Conservation (phyloP, 257 asterid species). For the Ophiorrhiza pumila region DNA sequence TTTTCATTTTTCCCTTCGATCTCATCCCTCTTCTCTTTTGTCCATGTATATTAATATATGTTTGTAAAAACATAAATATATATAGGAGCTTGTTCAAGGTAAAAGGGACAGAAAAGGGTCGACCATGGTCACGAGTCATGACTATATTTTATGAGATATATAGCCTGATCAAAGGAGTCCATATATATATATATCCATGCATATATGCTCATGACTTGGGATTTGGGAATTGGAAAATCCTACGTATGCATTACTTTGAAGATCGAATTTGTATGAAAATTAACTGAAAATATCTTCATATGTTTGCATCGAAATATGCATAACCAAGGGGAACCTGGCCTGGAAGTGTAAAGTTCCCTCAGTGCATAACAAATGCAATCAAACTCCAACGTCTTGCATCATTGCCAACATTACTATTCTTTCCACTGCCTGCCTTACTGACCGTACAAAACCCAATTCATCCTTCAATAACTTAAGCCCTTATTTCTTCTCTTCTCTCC, state of each 20-base stretch:
- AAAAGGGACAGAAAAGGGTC: too few relatives aligned
- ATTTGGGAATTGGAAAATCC: too few relatives aligned
- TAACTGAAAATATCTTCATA: neutral
- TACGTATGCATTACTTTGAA: neutral
- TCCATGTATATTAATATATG: neutral
- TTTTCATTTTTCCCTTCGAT: neutral
- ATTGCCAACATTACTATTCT: slow-evolving; percentile 14
- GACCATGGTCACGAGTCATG: too few relatives aligned
- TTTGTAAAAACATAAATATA: neutral
- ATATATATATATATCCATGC: too few relatives aligned
- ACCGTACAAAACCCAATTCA: slow-evolving; percentile 18
- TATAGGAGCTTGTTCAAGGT: too few relatives aligned
- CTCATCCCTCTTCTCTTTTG: neutral
- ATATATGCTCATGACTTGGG: too few relatives aligned
- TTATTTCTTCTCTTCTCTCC: neutral
- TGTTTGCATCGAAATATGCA: neutral
- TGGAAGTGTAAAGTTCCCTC: neutral
- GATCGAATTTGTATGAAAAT: neutral
- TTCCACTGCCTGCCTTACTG: slow-evolving; percentile 18
- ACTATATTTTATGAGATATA: too few relatives aligned
- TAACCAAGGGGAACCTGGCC: neutral
- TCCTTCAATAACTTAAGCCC: slow-evolving; percentile 19
- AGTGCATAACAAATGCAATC: neutral
- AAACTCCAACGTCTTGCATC: slow-evolving; percentile 8
- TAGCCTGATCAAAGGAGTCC: too few relatives aligned